Evolutionary conservation across 2,329 filamentous ascomycete genomes (phyloP), one percentile per base, ranked within the genome.

Genomic region (Hypoxylon sp.): DNA sequence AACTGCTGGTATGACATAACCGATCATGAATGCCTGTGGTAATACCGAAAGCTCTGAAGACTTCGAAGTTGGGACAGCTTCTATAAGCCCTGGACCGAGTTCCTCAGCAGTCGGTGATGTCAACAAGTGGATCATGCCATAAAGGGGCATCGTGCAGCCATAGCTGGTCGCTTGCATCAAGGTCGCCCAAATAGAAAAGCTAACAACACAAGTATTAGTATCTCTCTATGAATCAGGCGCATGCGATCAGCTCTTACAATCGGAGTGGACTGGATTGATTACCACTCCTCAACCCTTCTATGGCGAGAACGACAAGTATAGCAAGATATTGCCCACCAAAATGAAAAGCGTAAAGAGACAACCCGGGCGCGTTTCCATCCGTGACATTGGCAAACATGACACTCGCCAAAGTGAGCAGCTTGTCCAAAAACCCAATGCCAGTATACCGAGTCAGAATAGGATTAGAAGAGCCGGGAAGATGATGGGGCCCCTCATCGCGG

Each of bases 301-400:
- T 63, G 9, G 66, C 58, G 45, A 68, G 21, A n/a, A 70, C 49
- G 21, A 64, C 56, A 11, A 70, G 68, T 58, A 70, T 62, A 21
- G 62, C 68, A 10, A 70, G 65, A 53, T 70, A 70, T 34, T 70
- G 68, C 9, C 68, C 68, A 11, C 59, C 65, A 38, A 70, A 70
- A 53, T 70, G 68, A 36, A 70, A 65, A 5, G 68, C 58, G 28
- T 70, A 70, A 3, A 70, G 65, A 4, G 68, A 70, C 2, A 70
- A 19, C 32, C 62, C 57, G 9, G 65, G 68, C 19, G 50, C 48
- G 14, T 49, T 68, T 23, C 68, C 68, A 45, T 70, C 65, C 2
- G 68, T 70, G 2, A 70, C 68, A 25, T 63, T 68, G 7, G 68
- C 62, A 52, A 70, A 70, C 65, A 70, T 66, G 17, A 70, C 65